Base-by-base conservation (phyloP, 371 early-diverging fungal species). In the Rhizopus sp. region DNA sequence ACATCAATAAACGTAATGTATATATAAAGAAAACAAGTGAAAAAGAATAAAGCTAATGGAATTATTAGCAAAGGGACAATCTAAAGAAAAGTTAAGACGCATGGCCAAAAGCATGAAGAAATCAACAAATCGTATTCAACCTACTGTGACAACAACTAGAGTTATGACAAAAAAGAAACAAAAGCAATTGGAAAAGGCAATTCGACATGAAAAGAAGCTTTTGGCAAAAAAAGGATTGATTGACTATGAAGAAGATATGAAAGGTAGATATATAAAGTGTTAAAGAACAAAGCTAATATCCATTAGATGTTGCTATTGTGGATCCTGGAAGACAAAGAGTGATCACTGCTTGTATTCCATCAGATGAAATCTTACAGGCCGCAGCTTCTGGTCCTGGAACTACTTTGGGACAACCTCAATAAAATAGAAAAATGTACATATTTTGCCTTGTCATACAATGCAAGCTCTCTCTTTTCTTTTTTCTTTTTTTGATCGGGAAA, bases 331-430 rank as follows among this genome's bases (percentile, higher is more conserved):
- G 62, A 55, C 69, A 68, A 51, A 63, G 66, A 60, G 75, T 72
- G 1, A 54, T 60, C 9, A 47, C 63, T 16, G 65, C 69, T 8
- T 57, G 76, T 60, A 54, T 76, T 44, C 64, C 66, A 10, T 58
- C 66, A 51, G 62, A 66, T 23, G 76, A 79, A 44, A 37, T 74
- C 16, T 68, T 79, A 41, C 69, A 64, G 48, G 77, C 75, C 41
- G 70, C 80, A 50, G 80, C 80, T 40, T 51, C 68, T 60, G 80
- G 80, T 31, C 69, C 67, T 37, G 80, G 80, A 15, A 79, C 80
- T 10, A 74, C 71, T 8, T 66, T 79, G 4, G 80, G 80, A 50
- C 67, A 55, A 13, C 72, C 78, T 54, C 73, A 63, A 57, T 53
- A 62, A 53, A 48, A 32, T 42, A 42, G 15, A 42, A n/a, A n/a